Evolutionary conservation across 768 basidiomycete genomes (phyloP).

Genomic region (Boletellus ananiceps): DNA sequence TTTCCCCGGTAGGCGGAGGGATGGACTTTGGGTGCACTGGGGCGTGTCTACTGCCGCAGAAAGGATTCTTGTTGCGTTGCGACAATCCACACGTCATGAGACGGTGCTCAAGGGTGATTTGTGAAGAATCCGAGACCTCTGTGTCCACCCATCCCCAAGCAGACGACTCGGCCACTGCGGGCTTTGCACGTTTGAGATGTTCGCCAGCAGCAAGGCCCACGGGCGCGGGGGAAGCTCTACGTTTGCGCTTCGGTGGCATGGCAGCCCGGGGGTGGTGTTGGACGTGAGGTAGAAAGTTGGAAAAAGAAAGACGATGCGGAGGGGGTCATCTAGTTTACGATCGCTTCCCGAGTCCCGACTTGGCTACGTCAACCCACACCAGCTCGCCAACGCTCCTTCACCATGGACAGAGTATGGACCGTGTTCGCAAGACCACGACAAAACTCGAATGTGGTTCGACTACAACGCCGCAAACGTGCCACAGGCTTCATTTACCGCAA

Average conservation of each 20-base stretch:
- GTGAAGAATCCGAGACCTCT: slow-evolving; percentile 48
- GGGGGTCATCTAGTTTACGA: slow-evolving; percentile 3
- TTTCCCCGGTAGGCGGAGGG: slow-evolving; percentile 8
- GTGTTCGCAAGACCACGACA: slow-evolving; percentile 17
- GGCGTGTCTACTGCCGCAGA: slow-evolving; percentile 58
- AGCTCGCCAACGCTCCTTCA: neutral
- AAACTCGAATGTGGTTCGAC: slow-evolving; percentile 37
- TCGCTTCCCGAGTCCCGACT: slow-evolving; percentile 22
- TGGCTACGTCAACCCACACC: neutral
- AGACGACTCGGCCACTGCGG: slow-evolving; percentile 41
- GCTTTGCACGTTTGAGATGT: slow-evolving; percentile 53
- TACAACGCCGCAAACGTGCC: slow-evolving; percentile 43
- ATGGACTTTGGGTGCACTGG: slow-evolving; percentile 18
- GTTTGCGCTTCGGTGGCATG: slow-evolving; percentile 60
- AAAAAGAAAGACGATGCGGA: slow-evolving; percentile 9
- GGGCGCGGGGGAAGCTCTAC: slow-evolving; percentile 41
- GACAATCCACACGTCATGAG: slow-evolving; percentile 67
- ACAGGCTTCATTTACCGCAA: slow-evolving; percentile 30
- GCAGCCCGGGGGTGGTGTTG: neutral
- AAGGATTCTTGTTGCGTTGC: slow-evolving; percentile 41
- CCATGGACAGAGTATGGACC: slow-evolving; percentile 23
- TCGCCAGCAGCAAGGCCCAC: slow-evolving; percentile 61
- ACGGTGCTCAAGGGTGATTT: slow-evolving; percentile 66
- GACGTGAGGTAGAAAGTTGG: slow-evolving; percentile 3
- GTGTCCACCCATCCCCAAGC: slow-evolving; percentile 83